Percentiles rank a stretch among this genome's conserved stretches.
Evolutionary conservation across 768 basidiomycete genomes (phyloP).

Genomic region (Trametes meyenii): DNA sequence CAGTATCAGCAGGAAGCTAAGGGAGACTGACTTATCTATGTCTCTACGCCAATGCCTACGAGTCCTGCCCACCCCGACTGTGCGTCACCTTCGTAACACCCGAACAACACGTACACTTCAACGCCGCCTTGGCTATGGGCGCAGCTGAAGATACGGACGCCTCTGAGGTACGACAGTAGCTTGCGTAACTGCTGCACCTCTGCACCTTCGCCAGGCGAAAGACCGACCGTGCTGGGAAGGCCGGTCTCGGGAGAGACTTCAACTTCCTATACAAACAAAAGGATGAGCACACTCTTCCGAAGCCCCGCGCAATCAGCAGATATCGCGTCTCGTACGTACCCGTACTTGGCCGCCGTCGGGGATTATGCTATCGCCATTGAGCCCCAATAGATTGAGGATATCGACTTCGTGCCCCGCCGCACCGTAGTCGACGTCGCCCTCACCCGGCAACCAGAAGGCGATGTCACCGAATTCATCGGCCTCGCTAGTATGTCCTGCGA

Average conservation of each 20-base stretch:
- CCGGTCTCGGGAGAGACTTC: neutral
- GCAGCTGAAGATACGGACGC: neutral
- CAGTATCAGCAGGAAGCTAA: no score
- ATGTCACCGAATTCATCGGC: constrained; percentile 59
- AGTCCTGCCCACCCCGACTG: neutral
- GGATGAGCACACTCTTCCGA: no score
- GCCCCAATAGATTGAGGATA: constrained; percentile 39
- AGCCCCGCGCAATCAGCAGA: no score
- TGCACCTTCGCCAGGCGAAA: neutral
- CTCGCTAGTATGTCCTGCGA: constrained; percentile 57
- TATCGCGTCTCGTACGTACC: neutral
- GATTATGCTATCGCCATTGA: constrained; percentile 14
- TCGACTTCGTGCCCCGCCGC: constrained; percentile 32
- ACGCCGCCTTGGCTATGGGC: neutral
- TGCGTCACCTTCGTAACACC: neutral
- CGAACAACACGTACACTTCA: neutral
- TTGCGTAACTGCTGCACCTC: neutral
- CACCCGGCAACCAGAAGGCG: constrained; percentile 55
- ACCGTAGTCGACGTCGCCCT: constrained; percentile 45
- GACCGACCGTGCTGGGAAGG: neutral
- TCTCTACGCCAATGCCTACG: constrained; percentile 1
- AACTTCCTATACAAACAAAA: neutral
- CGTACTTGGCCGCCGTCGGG: neutral
- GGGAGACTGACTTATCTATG: neutral
- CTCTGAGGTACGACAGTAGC: neutral